Evolutionary conservation across 257 asterid genomes (phyloP), one percentile per base, ranked within the genome.

Genomic region (Capsicum rhomboideum): DNA sequence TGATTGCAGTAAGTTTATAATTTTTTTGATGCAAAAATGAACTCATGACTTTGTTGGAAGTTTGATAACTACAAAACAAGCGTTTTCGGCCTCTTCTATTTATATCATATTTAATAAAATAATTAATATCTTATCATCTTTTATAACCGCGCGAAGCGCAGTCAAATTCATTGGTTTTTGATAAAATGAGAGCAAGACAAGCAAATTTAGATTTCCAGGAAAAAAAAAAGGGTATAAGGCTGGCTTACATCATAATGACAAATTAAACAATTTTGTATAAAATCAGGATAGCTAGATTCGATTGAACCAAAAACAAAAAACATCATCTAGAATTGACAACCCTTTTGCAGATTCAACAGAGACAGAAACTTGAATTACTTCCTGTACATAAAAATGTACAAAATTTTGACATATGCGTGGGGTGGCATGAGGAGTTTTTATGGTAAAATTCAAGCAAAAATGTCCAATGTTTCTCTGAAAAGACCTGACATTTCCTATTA

Each of bases 401-500:
- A 68, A 81, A 61, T 83, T 86, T 80, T 10, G 86, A 83, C 59
- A 46, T 12, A 75, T 23, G 80, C 40, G 0, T 67, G 77, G 16
- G 37, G 31, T 75, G 40, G 61, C 12, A 18, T 49, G 14, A 23
- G 40, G 6, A 16, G 17, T 23, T 75, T 75, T 75, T 10, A 26
- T 9, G 37, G 69, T 79, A 59, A 80, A 80, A 4, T 80, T 46
- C 75, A 80, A 80, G 18, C 75, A 80, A 75, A 40, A 80, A 80
- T 4, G 40, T 40, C 58, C 83, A 80, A 40, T 58, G 58, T 14
- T 58, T 56, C 11, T 46, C 83, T 20, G 71, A 37, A 34, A 80
- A 37, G 83, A 80, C 44, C 83, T 80, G 83, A 59, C 46, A 80
- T 80, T 59, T 59, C 75, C 75, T 37, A 59, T 21, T 64, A 80